These are phyloP conservation scores for Tricholoma bakamatsutake DNA, from an alignment of 768 basidiomycete genomes.

Conservation along the genomic window DNA sequence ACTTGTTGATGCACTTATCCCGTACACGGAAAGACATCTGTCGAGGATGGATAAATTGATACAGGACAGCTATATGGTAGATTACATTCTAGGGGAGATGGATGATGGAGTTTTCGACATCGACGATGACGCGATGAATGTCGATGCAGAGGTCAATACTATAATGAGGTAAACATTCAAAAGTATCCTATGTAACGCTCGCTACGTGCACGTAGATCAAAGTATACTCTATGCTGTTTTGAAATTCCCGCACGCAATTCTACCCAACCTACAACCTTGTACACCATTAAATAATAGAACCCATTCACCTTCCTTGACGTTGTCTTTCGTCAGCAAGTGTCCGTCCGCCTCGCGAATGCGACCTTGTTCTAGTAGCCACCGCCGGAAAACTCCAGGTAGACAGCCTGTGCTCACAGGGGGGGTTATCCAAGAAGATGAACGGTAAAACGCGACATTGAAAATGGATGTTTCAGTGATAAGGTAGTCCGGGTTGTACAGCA, in stretches of 20 bases:
- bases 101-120: constrained; percentile 66
- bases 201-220: background rate
- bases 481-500: constrained; percentile 50
- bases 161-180: background rate
- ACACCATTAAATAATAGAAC: constrained; percentile 71
- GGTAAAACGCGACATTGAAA: constrained; percentile 66
- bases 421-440: constrained; percentile 56
- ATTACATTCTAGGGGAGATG: constrained; percentile 86
- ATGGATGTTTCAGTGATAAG: constrained; percentile 62
- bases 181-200: background rate
- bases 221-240: background rate
- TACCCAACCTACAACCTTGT: constrained; percentile 61
- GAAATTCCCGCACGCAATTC: constrained; percentile 19
- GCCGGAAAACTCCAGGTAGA: constrained; percentile 63
- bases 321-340: constrained; percentile 34
- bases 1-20: constrained; percentile 78
- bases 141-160: constrained; percentile 19
- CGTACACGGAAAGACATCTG: constrained; percentile 93
- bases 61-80: constrained; percentile 94
- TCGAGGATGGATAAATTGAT: constrained; percentile 78
- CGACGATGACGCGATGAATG: constrained; percentile 41
- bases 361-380: constrained; percentile 60
- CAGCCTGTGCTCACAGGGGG: constrained; percentile 58
- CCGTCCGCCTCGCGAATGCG: constrained; percentile 47
- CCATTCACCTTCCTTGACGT: constrained; percentile 49